Evolutionary conservation across 2,329 filamentous ascomycete species (phyloP).

Genomic region (Botryotinia convoluta): DNA sequence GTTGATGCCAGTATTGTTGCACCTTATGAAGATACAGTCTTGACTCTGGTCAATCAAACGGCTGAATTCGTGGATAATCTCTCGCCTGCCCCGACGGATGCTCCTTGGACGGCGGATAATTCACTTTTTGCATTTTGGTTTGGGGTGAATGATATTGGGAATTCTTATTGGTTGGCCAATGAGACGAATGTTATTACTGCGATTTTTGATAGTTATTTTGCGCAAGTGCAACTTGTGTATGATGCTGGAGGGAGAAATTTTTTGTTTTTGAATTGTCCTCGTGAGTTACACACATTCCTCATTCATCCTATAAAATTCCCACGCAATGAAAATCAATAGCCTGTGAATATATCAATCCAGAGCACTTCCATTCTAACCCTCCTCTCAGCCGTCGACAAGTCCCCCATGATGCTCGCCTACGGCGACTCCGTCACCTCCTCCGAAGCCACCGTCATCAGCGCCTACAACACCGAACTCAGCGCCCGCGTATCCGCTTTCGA

Average conservation of each 20-base stretch:
- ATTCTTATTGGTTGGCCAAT: constrained; percentile 42
- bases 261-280: constrained; percentile 48
- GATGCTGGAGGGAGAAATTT: constrained; percentile 48
- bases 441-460: neutral
- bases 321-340: no score
- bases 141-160: constrained; percentile 53
- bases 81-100: constrained; percentile 37
- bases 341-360: neutral
- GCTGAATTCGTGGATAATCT: constrained; percentile 41
- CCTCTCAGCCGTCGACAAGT: neutral
- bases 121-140: constrained; percentile 51
- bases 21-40: constrained; percentile 29
- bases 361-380: neutral
- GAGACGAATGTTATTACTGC: constrained; percentile 36
- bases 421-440: neutral
- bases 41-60: constrained; percentile 39
- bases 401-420: constrained; percentile 8
- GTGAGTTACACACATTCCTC: constrained; percentile 19
- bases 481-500: neutral
- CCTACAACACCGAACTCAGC: neutral
- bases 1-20: constrained; percentile 37
- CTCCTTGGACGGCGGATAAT: constrained; percentile 42
- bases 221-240: constrained; percentile 45
- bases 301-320: neutral
- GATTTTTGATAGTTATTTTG: constrained; percentile 47